Base-by-base conservation (phyloP, 805 yeast species). In the Maudiozyma barnettii region DNA sequence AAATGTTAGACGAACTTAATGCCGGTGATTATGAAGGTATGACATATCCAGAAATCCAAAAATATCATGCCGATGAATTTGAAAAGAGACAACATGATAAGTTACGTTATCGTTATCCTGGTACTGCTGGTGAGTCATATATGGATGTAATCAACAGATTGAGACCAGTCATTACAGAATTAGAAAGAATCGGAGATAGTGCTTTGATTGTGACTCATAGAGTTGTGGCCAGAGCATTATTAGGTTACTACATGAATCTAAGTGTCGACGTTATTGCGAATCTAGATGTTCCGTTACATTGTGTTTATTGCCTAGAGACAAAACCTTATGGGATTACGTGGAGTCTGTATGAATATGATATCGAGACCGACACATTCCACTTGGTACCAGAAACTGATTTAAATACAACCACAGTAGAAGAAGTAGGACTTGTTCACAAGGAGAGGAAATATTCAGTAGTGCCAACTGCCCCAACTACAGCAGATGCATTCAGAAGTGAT, bases 271-370 rank as follows among this genome's bases (percentile, higher is more conserved):
- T 87, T 0, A 85, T 91, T 49, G 90, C 95, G 0, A 95, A 86
- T 56, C 73, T 91, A 53, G 97, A 91, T 65, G 90, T 91, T 5
- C 98, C 98, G 5, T 70, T 91, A 47, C 97, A 91, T 60, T 85
- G 96, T 8, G 79, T 91, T 9, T 91, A 90, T 62, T 78, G 91
- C 49, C 74, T 91, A 51, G 97, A 91, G 60, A 89, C 91, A 44
- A 87, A 86, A 63, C 97, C 98, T 0, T 91, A 88, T 64, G 98
- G 98, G 2, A 95, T 95, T 2, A 95, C 88, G 51, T 91, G 95
- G 88, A 77, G 84, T 13, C 72, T 90, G 63, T 91, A 82, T 66
- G 95, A 89, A 63, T 91, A 82, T 67, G 84, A 86, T 57, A 96
- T 90, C 55, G 67, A 66, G 2, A 66, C 74, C 38, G 90, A 89